A percentile compares a stretch with the other conserved stretches of the same genome.
Evolutionary conservation across 257 asterid genomes (phyloP).

Genomic region (Linderniella brevidens): DNA sequence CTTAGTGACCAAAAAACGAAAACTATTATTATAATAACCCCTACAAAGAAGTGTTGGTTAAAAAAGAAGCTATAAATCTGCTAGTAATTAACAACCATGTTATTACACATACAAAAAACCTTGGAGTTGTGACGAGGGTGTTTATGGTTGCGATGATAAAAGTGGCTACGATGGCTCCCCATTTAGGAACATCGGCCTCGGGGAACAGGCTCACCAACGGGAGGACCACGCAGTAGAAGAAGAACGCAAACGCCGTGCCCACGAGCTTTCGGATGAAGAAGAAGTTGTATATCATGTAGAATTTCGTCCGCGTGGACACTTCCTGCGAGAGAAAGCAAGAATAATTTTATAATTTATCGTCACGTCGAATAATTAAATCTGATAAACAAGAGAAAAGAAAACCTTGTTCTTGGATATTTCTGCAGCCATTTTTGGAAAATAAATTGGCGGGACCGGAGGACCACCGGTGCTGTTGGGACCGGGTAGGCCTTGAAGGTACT

Average conservation of each 20-base stretch:
- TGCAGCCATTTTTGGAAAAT: conserved; percentile 25
- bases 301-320: conserved; percentile 21
- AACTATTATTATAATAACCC: no score
- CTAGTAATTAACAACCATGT: no score
- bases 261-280: conserved; percentile 32
- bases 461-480: conserved; percentile 37
- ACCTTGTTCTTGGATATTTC: conserved; percentile 26
- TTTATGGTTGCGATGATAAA: no score
- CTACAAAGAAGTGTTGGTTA: no score
- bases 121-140: no score
- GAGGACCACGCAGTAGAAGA: conserved; percentile 25
- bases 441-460: conserved; percentile 35
- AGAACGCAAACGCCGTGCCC: conserved; percentile 26
- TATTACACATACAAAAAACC: no score
- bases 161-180: no score
- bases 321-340: no score
- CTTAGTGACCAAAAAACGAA: no score
- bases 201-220: conserved; percentile 23
- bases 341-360: no score
- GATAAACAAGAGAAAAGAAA: no score
- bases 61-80: not conserved
- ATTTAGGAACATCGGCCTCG: conserved; percentile 11
- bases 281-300: conserved; percentile 32
- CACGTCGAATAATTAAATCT: not conserved
- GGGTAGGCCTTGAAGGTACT: conserved; percentile 36